These are phyloP conservation scores for Spergularia marina DNA, from an alignment of 148 eudicot genomes.

Conservation along the genomic window DNA sequence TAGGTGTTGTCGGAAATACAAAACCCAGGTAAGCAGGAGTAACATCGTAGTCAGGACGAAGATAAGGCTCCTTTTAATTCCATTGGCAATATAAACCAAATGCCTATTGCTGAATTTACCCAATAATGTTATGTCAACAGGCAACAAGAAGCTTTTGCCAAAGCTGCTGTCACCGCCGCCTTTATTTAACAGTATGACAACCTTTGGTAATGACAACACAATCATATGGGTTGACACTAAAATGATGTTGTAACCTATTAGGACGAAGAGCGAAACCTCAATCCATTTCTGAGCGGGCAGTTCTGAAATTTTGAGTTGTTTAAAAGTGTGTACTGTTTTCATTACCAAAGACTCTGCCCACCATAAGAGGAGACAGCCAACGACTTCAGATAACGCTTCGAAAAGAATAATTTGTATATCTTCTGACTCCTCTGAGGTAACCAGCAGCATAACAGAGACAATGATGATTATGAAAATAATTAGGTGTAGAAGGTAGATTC, in stretches of 20 bases:
- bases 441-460: no score
- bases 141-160: no score
- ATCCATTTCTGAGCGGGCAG: constrained; percentile 13
- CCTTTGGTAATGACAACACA: background rate
- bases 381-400: no score
- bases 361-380: no score
- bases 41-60: background rate
- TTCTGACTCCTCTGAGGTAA: background rate
- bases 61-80: background rate
- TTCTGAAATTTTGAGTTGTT: constrained; percentile 4
- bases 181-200: background rate
- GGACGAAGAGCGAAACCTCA: constrained; percentile 1
- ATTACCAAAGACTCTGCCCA: constrained; percentile 12
- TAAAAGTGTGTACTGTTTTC: constrained; percentile 5
- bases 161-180: no score
- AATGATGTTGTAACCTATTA: constrained; percentile 19
- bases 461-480: background rate
- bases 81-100: background rate
- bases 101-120: background rate
- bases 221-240: background rate
- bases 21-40: constrained; percentile 7
- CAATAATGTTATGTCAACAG: no score
- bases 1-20: background rate
- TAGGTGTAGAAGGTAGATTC: background rate
- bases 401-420: background rate